Conservation (phyloP, 176 grass and related monocot genomes). For the Aegilops sharonensis region DNA sequence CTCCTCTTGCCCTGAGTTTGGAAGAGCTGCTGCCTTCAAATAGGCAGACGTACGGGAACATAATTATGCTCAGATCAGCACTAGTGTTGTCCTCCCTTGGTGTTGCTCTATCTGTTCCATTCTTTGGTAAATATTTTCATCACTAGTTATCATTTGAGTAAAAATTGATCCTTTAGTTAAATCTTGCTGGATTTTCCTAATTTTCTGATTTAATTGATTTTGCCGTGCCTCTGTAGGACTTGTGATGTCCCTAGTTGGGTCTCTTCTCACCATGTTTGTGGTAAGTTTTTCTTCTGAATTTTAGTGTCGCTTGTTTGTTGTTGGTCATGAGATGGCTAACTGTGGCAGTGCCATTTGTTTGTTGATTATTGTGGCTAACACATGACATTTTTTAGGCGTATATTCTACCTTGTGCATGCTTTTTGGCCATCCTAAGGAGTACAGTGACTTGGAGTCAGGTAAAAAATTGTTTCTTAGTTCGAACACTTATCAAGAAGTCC, state of each 20-base stretch:
- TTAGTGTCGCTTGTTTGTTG: not conserved
- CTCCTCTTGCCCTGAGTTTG: constrained; percentile 67
- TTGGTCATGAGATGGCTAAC: not conserved
- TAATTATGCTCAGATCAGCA: constrained; percentile 57
- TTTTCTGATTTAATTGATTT: not conserved
- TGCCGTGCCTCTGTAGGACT: constrained; percentile 34
- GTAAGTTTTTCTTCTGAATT: constrained; percentile 30
- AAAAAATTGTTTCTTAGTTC: not conserved
- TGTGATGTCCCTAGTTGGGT: constrained; percentile 74
- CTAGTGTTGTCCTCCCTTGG: constrained; percentile 56
- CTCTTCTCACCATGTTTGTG: constrained; percentile 76
- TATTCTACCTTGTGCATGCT: constrained; percentile 75
- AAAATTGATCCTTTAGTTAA: not conserved
- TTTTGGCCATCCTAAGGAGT: constrained; percentile 53
- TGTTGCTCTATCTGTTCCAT: constrained; percentile 69
- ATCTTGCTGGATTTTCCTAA: not conserved
- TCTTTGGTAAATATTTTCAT: constrained; percentile 52
- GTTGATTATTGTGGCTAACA: not conserved
- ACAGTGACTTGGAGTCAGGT: constrained; percentile 63
- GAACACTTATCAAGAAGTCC: not conserved
- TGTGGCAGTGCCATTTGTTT: not conserved
- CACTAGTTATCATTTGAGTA: not conserved
- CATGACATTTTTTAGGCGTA: constrained; percentile 31
- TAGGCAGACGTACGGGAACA: constrained; percentile 41
- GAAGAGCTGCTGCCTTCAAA: constrained; percentile 68